phyloP scores from a whole-genome alignment of 2,329 filamentous ascomycete species.

The Fusarium sp. region DNA sequence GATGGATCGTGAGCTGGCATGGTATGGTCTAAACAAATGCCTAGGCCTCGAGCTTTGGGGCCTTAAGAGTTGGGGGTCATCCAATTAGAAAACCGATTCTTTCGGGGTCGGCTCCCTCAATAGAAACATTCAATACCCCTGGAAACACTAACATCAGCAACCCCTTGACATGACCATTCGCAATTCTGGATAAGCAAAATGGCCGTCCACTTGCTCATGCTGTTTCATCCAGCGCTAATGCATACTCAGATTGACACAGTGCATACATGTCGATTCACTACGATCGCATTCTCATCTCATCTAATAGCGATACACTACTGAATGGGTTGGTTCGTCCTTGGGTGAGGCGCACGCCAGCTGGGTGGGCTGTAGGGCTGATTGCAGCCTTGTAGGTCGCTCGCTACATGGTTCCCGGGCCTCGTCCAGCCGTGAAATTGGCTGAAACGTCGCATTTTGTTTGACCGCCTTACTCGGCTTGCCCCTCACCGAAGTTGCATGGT shows the following conservation, averaged over 20 bases:
- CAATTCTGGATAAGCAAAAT: neutral
- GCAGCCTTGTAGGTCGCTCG: neutral
- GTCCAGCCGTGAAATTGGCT: slow-evolving; percentile 9
- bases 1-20: slow-evolving; percentile 34
- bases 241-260: neutral
- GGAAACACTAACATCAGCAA: slow-evolving; percentile 1
- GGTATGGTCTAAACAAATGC: slow-evolving; percentile 23
- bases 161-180: slow-evolving; percentile 7
- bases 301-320: neutral
- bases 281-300: neutral
- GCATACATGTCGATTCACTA: neutral
- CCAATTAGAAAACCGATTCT: slow-evolving; percentile 10
- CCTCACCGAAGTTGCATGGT: slow-evolving; percentile 23
- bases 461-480: slow-evolving; percentile 29
- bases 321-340: neutral
- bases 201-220: neutral
- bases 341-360: neutral
- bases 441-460: slow-evolving; percentile 23
- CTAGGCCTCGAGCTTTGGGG: slow-evolving; percentile 7
- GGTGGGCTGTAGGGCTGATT: slow-evolving; percentile 43
- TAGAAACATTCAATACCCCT: slow-evolving; percentile 18
- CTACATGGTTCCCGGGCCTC: neutral
- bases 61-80: slow-evolving; percentile 10
- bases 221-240: neutral
- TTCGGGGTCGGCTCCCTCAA: slow-evolving; percentile 10